Evolutionary conservation across 331 rosid genomes (phyloP).

Genomic region (Rosa hybrid): DNA sequence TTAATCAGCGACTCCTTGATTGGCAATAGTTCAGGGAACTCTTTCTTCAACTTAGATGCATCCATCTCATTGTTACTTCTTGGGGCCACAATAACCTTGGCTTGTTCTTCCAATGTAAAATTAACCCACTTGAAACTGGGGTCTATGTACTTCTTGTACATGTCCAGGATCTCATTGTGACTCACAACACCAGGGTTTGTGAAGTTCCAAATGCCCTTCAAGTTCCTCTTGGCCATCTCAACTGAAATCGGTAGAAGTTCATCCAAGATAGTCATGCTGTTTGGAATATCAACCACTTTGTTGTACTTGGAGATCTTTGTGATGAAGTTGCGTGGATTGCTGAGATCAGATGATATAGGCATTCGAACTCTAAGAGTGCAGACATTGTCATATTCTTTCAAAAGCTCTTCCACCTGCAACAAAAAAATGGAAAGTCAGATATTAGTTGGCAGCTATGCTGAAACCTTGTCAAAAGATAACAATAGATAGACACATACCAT

Average conservation of each 20-base stretch:
- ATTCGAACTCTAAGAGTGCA: constrained; percentile 61
- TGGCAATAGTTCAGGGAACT: constrained; percentile 60
- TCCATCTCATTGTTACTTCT: constrained; percentile 51
- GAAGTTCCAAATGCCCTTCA: constrained; percentile 67
- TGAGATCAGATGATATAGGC: constrained; percentile 69
- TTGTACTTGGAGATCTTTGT: constrained; percentile 52
- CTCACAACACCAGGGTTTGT: constrained; percentile 66
- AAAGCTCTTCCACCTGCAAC: constrained; percentile 62
- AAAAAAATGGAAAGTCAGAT: constrained; percentile 8
- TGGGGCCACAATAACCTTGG: constrained; percentile 49
- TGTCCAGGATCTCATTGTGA: constrained; percentile 63
- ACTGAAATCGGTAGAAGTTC: constrained; percentile 67
- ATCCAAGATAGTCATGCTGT: constrained; percentile 63
- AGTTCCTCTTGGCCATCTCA: constrained; percentile 71
- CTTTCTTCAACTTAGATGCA: constrained; percentile 58
- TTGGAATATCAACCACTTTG: constrained; percentile 61
- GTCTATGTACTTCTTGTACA: constrained; percentile 62
- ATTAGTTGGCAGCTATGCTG: neutral
- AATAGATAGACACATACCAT: constrained; percentile 36
- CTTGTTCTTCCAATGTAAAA: constrained; percentile 54
- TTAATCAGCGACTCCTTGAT: constrained; percentile 63
- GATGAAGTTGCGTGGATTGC: constrained; percentile 67
- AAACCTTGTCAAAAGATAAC: neutral
- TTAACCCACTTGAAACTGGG: constrained; percentile 57
- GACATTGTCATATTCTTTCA: constrained; percentile 59